A percentile compares a stretch with the other conserved stretches of the same genome.
Conservation (phyloP, 2,329 filamentous ascomycete species). For the Onygenales sp. region DNA sequence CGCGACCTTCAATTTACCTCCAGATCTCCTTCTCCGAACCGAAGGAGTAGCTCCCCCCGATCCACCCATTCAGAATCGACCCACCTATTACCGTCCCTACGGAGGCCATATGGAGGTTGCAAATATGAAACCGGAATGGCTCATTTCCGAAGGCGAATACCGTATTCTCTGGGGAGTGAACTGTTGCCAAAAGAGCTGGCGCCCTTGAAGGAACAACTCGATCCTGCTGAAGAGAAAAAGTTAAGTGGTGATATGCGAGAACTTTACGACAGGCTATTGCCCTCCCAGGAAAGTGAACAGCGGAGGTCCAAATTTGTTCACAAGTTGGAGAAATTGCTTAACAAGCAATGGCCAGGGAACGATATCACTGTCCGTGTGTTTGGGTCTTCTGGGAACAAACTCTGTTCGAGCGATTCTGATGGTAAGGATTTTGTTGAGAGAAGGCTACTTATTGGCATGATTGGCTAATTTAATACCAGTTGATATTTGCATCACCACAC, state of each 20-base stretch:
- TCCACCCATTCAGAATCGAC: slow-evolving; percentile 87
- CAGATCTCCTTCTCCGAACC: slow-evolving; percentile 69
- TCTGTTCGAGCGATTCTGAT: slow-evolving; percentile 94
- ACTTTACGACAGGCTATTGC: slow-evolving; percentile 75
- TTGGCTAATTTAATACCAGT: slow-evolving; percentile 44
- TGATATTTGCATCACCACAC: slow-evolving; percentile 93
- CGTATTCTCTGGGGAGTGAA: slow-evolving; percentile 80
- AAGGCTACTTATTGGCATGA: slow-evolving; percentile 14
- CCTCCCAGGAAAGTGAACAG: slow-evolving; percentile 67
- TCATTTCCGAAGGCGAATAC: slow-evolving; percentile 75
- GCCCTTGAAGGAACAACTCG: slow-evolving; percentile 59
- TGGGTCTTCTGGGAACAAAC: slow-evolving; percentile 91
- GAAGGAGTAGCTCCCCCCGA: slow-evolving; percentile 70
- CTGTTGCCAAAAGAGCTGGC: slow-evolving; percentile 60
- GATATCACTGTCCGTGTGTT: slow-evolving; percentile 88
- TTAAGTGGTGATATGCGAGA: slow-evolving; percentile 75
- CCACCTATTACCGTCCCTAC: slow-evolving; percentile 58
- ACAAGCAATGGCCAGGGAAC: slow-evolving; percentile 82
- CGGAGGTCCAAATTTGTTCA: slow-evolving; percentile 66
- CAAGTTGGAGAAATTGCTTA: slow-evolving; percentile 82
- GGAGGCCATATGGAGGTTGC: slow-evolving; percentile 60
- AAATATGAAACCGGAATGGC: slow-evolving; percentile 82
- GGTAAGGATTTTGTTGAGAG: slow-evolving; percentile 45
- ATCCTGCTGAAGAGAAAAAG: slow-evolving; percentile 62
- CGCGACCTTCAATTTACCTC: slow-evolving; percentile 74